Evolutionary conservation across 306 rosid species (phyloP).

Genomic region (Purshia tridentata): DNA sequence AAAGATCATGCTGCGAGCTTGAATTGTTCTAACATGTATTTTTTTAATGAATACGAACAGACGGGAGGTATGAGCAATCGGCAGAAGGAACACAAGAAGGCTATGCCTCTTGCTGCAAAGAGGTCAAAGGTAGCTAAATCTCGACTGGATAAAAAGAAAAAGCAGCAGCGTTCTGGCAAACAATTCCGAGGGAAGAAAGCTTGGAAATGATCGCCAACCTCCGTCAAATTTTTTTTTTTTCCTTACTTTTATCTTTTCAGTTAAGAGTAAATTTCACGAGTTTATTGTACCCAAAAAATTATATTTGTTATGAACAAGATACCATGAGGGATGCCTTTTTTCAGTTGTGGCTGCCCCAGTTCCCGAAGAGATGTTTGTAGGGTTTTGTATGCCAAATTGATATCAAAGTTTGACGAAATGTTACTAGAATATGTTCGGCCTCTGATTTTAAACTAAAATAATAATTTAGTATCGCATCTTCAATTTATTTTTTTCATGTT

Average conservation of each 20-base stretch:
- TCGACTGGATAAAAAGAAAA: constrained; percentile 51
- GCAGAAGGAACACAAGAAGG: constrained; percentile 84
- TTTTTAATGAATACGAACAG: constrained; percentile 38
- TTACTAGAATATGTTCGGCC: no score
- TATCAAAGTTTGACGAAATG: no score
- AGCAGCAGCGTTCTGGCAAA: constrained; percentile 50
- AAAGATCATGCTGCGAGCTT: background rate
- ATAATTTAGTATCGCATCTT: no score
- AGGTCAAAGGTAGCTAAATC: constrained; percentile 49
- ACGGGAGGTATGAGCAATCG: constrained; percentile 82
- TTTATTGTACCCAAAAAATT: no score
- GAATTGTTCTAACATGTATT: background rate
- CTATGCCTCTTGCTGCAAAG: constrained; percentile 75
- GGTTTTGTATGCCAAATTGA: no score
- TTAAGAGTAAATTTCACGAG: background rate
- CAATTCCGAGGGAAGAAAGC: constrained; percentile 80
- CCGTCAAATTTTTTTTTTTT: background rate
- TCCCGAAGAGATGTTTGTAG: no score
- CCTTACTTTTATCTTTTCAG: background rate
- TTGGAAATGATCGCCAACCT: constrained; percentile 42
- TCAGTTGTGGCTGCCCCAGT: no score
- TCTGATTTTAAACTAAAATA: no score
- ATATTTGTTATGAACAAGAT: no score
- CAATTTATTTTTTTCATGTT: no score
- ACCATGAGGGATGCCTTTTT: no score